These are phyloP conservation scores for Elsinoe ampelina DNA, from an alignment of 2,329 filamentous ascomycete species.

Conservation along the genomic window DNA sequence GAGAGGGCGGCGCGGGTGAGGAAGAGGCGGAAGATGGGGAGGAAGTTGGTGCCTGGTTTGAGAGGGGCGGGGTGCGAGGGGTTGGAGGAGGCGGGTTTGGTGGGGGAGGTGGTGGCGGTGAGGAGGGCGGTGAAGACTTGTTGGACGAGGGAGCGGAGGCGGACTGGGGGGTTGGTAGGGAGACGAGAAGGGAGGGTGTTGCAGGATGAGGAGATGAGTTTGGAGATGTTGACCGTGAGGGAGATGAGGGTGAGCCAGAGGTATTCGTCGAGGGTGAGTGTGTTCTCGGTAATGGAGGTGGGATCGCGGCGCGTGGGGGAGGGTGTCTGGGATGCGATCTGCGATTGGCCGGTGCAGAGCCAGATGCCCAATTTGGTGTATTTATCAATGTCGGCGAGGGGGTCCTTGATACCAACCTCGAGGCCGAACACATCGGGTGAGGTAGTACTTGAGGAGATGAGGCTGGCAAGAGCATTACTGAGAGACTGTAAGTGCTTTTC, in stretches of 20 bases:
- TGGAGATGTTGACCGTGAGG: constrained; percentile 47
- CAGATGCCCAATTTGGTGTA: constrained; percentile 90
- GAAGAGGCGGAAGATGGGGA: constrained; percentile 82
- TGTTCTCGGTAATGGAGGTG: constrained; percentile 44
- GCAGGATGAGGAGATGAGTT: constrained; percentile 38
- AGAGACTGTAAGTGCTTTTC: constrained; percentile 72
- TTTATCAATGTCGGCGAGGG: constrained; percentile 72
- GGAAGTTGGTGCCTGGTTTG: constrained; percentile 53
- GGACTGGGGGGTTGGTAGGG: constrained; percentile 59
- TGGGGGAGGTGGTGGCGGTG: constrained; percentile 16
- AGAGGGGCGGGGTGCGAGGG: neutral
- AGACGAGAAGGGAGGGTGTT: constrained; percentile 45
- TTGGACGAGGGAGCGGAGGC: constrained; percentile 13
- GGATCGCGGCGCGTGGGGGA: constrained; percentile 26
- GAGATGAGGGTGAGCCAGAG: constrained; percentile 60
- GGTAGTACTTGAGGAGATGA: constrained; percentile 54
- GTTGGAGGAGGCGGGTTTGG: constrained; percentile 31
- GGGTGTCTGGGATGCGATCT: constrained; percentile 19
- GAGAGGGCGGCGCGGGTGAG: constrained; percentile 69
- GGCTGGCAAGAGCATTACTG: constrained; percentile 64
- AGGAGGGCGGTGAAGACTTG: constrained; percentile 17
- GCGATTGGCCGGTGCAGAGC: constrained; percentile 79
- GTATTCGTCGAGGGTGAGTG: constrained; percentile 51
- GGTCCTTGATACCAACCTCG: constrained; percentile 59
- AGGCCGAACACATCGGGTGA: constrained; percentile 49